Conservation (phyloP, 2,329 filamentous ascomycete species). For the Fusarium falciforme region DNA sequence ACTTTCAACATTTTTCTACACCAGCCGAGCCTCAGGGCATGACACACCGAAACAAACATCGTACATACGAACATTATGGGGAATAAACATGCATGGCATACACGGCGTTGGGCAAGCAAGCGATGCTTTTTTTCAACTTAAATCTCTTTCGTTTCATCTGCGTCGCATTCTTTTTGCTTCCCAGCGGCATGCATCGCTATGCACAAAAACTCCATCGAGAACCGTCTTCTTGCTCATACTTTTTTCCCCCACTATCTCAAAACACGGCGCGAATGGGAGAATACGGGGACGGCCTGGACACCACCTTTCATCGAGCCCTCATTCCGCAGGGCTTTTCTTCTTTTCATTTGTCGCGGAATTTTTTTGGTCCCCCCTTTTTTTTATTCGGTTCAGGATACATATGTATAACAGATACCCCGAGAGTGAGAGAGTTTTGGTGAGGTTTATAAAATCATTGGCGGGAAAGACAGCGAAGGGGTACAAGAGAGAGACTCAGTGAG, state of each 20-base stretch:
- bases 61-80: slow-evolving; percentile 34
- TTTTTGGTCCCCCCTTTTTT: slow-evolving; percentile 23
- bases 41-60: slow-evolving; percentile 22
- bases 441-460: slow-evolving; percentile 28
- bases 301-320: slow-evolving; percentile 7
- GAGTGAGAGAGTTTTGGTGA: slow-evolving; percentile 42
- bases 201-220: slow-evolving; percentile 18
- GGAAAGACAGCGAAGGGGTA: slow-evolving; percentile 4
- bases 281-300: slow-evolving; percentile 25
- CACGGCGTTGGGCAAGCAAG: slow-evolving; percentile 42
- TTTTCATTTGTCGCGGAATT: slow-evolving; percentile 39
- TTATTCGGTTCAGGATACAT: slow-evolving; percentile 33
- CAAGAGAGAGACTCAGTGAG: background rate
- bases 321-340: slow-evolving; percentile 18
- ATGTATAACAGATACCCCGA: slow-evolving; percentile 47
- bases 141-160: slow-evolving; percentile 21
- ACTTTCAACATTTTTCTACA: slow-evolving; percentile 17
- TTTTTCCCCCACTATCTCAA: background rate
- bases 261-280: slow-evolving; percentile 1
- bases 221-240: background rate
- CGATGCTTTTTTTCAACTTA: slow-evolving; percentile 25
- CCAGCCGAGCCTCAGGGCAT: slow-evolving; percentile 32
- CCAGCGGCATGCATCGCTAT: slow-evolving; percentile 18
- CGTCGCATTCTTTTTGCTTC: slow-evolving; percentile 22
- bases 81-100: slow-evolving; percentile 36